A percentile compares a stretch with the other conserved stretches of the same genome.
These are phyloP conservation scores for Moricandia moricandioides DNA, from an alignment of 345 rosid genomes.

Conservation along the genomic window DNA sequence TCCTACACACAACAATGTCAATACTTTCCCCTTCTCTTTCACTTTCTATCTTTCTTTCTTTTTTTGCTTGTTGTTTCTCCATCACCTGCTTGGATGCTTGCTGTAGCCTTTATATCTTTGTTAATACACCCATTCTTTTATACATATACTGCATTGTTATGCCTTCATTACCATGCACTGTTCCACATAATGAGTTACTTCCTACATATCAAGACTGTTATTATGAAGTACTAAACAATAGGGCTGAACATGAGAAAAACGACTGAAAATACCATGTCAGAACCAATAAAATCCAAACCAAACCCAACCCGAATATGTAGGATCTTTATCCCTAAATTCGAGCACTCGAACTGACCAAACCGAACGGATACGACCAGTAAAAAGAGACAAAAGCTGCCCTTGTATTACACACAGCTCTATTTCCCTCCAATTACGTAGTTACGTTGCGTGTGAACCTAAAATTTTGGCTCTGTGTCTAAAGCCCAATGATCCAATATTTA, in stretches of 20 bases:
- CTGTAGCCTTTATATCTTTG: constrained; percentile 1
- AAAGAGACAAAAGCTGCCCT: neutral
- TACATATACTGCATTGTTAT: neutral
- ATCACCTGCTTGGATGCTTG: constrained; percentile 32
- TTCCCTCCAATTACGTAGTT: neutral
- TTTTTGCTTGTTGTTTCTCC: constrained; percentile 26
- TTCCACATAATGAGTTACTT: neutral
- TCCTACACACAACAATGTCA: neutral
- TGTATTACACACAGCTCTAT: neutral
- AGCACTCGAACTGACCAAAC: neutral
- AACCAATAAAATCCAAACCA: neutral
- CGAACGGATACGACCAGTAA: neutral
- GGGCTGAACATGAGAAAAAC: neutral
- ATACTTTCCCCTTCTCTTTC: neutral
- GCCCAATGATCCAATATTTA: neutral
- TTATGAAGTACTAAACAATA: neutral
- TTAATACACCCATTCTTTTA: constrained; percentile 16
- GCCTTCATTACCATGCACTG: neutral
- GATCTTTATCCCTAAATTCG: neutral
- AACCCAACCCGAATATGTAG: neutral
- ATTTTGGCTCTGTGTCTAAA: neutral
- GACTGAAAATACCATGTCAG: neutral
- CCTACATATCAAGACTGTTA: neutral
- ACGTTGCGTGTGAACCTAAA: neutral
- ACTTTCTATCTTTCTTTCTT: constrained; percentile 20